Conservation (phyloP, 73 alveolate species). For the Stentor coeruleus region DNA sequence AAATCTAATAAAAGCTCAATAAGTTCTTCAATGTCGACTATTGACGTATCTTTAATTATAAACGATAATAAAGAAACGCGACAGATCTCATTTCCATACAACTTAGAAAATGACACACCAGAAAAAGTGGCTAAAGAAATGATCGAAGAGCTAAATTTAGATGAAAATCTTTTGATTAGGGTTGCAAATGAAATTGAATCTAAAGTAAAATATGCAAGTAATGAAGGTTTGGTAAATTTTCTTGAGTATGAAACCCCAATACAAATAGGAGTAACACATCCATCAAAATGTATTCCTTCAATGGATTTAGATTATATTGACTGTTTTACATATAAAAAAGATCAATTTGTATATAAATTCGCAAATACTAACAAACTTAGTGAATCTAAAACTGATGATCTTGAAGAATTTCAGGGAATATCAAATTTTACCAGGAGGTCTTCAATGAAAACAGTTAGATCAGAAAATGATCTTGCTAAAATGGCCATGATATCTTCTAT, state of each 20-base stretch:
- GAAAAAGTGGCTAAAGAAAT: conserved; percentile 38
- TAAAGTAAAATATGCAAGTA: too few species aligned
- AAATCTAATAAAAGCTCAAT: background rate
- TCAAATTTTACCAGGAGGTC: background rate
- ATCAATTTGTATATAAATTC: background rate
- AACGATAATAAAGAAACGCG: background rate
- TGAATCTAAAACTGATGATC: too few species aligned
- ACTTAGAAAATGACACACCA: conserved; percentile 38
- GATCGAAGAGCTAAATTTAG: conserved; percentile 9
- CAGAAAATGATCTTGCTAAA: background rate
- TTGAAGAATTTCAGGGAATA: too few species aligned
- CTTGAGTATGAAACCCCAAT: too few species aligned
- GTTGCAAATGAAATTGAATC: conserved; percentile 16
- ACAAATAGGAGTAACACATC: too few species aligned
- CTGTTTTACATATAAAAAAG: background rate
- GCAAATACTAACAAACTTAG: too few species aligned
- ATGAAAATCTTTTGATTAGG: background rate
- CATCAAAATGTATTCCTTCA: background rate
- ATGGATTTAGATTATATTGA: background rate
- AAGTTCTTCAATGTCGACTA: background rate
- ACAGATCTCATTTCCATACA: conserved; percentile 34
- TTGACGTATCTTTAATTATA: conserved; percentile 21
- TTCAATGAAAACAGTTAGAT: background rate
- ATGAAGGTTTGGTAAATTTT: too few species aligned
- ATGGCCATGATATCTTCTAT: background rate